A percentile compares a stretch with the other conserved stretches of the same genome.
phyloP scores from a whole-genome alignment of 202 grass and related monocot species.

The Musa balbisiana region DNA sequence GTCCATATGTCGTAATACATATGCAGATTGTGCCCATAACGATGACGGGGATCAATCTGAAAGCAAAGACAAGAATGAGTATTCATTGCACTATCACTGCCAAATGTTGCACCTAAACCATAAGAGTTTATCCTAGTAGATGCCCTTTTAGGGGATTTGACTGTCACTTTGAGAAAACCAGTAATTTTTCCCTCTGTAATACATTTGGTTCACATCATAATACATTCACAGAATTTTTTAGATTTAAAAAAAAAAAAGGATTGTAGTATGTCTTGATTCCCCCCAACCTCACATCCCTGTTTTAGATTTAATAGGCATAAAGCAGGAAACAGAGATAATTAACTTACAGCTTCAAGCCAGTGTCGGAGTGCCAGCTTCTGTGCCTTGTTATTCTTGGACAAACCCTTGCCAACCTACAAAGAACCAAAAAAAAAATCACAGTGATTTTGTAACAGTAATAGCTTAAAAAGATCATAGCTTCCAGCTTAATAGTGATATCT shows the following conservation, averaged over 20 bases:
- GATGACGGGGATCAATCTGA: conserved; percentile 97
- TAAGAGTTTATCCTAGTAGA: neutral
- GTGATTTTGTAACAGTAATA: neutral
- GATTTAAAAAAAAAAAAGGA: no score
- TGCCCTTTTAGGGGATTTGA: neutral
- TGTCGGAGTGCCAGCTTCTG: conserved; percentile 91
- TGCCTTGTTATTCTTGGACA: conserved; percentile 77
- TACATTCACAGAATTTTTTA: no score
- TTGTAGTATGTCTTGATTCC: no score
- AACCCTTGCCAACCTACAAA: conserved; percentile 82
- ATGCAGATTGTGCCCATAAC: conserved; percentile 98
- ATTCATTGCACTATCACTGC: neutral
- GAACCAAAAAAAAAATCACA: neutral
- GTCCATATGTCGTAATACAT: conserved; percentile 95
- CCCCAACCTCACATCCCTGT: no score
- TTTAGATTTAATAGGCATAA: neutral
- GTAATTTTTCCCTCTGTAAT: no score
- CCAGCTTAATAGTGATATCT: neutral
- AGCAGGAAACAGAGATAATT: neutral
- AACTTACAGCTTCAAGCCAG: conserved; percentile 99
- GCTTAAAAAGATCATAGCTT: neutral
- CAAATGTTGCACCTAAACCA: neutral
- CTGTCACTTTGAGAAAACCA: no score
- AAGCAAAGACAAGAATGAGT: conserved; percentile 9
- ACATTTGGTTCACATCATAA: no score